Base-by-base conservation (phyloP, 2,329 filamentous ascomycete species). In the Aspergillus fumigatus region DNA sequence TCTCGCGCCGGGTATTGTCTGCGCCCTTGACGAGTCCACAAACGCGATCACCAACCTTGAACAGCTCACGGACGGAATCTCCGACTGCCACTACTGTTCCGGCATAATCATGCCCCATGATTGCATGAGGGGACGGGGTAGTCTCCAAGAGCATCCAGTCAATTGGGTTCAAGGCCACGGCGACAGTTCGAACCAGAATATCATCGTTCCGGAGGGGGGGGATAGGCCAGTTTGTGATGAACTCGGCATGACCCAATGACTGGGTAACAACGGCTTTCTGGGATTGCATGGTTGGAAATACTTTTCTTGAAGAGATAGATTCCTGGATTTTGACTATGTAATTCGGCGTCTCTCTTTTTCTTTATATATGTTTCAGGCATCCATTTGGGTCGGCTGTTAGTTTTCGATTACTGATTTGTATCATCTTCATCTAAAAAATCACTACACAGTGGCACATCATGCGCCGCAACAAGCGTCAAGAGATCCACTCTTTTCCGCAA, bases 1-100 rank as follows among this genome's bases (percentile, higher is more conserved):
- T 61, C 1, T 68, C 55, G 1, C 64, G 62, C 27, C 65, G 55
- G 17, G 64, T 43, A 2, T 54, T 51, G 48, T 73, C 70, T 40
- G 60, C 64, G 17, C 72, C 74, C n/a, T 70, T 62, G 2, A 65
- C 66, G 14, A 65, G 56, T 2, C 74, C 75, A 26, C 62, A 67
- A 3, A 77, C 70, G 5, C 67, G 62, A 58, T 76, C 73, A 11
- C 74, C 73, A 1, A 66, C 51, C 21, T 59, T 43, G 35, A 68
- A 63, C 3, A 38, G n/a, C 5, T 47, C 23, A 2, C 23, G 14
- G 38, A 51, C 52, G 3, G 41, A 41, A 5, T 49, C 3, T 17
- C 55, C 55, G 1, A 54, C 32, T 9, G 19, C 55, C 19, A 48
- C 23, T 4, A 57, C 43, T 1, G 43, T 52, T 5, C 55, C 55